Evolutionary conservation across 495 filamentous ascomycete genomes (phyloP).

Genomic region (Penicillium flavigenum): DNA sequence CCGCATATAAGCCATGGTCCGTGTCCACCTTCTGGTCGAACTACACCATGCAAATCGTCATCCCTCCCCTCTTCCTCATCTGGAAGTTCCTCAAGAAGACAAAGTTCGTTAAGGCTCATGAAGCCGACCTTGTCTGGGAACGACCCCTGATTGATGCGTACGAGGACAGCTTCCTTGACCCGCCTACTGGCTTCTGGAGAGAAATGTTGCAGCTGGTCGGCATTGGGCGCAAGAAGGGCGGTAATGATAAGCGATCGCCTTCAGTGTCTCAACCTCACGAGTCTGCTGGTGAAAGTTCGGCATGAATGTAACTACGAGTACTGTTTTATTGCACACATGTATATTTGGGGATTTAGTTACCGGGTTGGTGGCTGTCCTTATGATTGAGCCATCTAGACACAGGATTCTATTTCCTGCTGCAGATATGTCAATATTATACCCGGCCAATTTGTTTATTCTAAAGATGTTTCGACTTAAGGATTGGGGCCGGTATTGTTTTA

Average conservation of each 20-base stretch:
- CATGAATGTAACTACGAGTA: not conserved
- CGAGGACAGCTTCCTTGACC: constrained; percentile 31
- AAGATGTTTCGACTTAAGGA: not conserved
- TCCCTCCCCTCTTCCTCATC: constrained; percentile 45
- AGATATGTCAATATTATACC: not conserved
- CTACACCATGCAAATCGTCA: constrained; percentile 58
- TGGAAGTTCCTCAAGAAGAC: constrained; percentile 61
- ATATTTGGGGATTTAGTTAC: not conserved
- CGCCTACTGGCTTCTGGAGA: constrained; percentile 30
- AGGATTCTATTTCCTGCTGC: not conserved
- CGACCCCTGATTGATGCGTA: constrained; percentile 35
- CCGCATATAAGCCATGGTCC: constrained; percentile 51
- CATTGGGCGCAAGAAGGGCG: not conserved
- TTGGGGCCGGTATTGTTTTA: not conserved
- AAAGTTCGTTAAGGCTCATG: constrained; percentile 42
- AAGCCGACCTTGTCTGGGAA: constrained; percentile 60
- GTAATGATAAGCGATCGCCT: not conserved
- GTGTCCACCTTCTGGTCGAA: constrained; percentile 54
- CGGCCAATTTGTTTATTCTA: not conserved
- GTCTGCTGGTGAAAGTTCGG: not conserved
- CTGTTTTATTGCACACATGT: not conserved
- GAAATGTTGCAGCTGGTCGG: constrained; percentile 28
- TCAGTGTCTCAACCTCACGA: not conserved
- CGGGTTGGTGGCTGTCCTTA: not conserved
- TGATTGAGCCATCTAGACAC: not conserved